Evolutionary conservation across 2,329 filamentous ascomycete genomes (phyloP), one percentile per base, ranked within the genome.

Genomic region (Cercospora sp.): DNA sequence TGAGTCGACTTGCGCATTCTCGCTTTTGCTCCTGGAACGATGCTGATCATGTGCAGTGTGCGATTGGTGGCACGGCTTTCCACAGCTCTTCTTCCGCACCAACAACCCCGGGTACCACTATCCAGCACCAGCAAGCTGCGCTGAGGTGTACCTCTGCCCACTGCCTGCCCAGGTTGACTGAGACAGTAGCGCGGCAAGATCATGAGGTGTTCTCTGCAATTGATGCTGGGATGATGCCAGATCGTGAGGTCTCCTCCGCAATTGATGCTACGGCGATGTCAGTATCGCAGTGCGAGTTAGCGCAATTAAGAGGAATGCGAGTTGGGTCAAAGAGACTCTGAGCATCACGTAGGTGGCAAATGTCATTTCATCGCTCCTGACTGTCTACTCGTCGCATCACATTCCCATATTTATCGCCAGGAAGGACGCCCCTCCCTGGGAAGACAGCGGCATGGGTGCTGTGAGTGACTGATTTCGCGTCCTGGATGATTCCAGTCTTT

Each of bases 51-150:
- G 18, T 42, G 36, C 42, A 72, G 75, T 76, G 7, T 78, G 76
- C 66, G 71, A 76, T 45, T 78, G 76, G 76, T 77, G 73, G 73
- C 76, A 77, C 66, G 74, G 72, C n/a, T 70, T 68, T 1, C 75
- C 76, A 6, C 77, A 79, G 71, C 73, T 79, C 3, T 79, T 79
- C 71, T 72, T 74, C 63, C 72, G 74, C 45, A 68, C 73, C 53
- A 65, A 68, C 67, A 73, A 74, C 64, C 63, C 72, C 31, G 63
- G 18, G 26, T 40, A 20, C 31, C 51, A 45, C 13, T 59, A 62
- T 13, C 67, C 71, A 36, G 66, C 71, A 20, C 76, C 76, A 4
- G 60, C 53, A 53, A 78, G 73, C 65, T 78, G 77, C 65, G 77
- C 76, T 2, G 75, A 77, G 60, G 70, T 78, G 20, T 67, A 75